phyloP scores from a whole-genome alignment of 2,329 filamentous ascomycete genomes.

The Hypoxylon sp. region DNA sequence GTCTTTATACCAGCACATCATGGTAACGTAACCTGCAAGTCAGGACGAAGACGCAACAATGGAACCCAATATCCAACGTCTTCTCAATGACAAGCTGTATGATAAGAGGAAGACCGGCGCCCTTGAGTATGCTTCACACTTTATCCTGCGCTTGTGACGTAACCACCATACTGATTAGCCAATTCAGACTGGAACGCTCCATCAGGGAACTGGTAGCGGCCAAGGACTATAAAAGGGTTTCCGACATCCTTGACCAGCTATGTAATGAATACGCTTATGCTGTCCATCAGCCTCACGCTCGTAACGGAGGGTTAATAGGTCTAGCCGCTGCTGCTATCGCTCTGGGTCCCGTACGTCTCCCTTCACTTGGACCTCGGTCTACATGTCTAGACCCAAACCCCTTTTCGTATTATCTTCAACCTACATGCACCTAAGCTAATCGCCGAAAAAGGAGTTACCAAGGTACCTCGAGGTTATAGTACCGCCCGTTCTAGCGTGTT shows the following conservation, averaged over 20 bases:
- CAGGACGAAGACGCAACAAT: slow-evolving; percentile 62
- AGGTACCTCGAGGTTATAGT: slow-evolving; percentile 94
- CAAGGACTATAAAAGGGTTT: slow-evolving; percentile 84
- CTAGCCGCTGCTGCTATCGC: slow-evolving; percentile 96
- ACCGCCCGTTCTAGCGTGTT: slow-evolving; percentile 95
- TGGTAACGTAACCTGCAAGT: slow-evolving; percentile 33
- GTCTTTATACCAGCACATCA: slow-evolving; percentile 17
- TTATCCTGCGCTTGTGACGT: not conserved
- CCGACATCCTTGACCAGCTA: slow-evolving; percentile 92
- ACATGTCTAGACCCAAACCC: too few relatives aligned
- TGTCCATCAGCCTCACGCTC: slow-evolving; percentile 94
- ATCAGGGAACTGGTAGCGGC: slow-evolving; percentile 85
- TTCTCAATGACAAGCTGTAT: slow-evolving; percentile 98
- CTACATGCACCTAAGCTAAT: slow-evolving; percentile 39
- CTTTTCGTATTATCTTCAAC: not conserved
- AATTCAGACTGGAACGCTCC: slow-evolving; percentile 83
- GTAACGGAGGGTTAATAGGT: slow-evolving; percentile 96
- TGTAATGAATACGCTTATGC: slow-evolving; percentile 98
- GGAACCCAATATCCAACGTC: slow-evolving; percentile 90
- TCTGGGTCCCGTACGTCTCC: slow-evolving; percentile 82
- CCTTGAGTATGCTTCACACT: slow-evolving; percentile 78
- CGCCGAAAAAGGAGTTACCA: slow-evolving; percentile 78
- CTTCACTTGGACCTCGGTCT: slow-evolving; percentile 15
- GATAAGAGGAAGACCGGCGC: slow-evolving; percentile 97
- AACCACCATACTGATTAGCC: slow-evolving; percentile 22